Evolutionary conservation across 129 eudicot genomes (phyloP).

Genomic region (Heracleum sosnowskyi): DNA sequence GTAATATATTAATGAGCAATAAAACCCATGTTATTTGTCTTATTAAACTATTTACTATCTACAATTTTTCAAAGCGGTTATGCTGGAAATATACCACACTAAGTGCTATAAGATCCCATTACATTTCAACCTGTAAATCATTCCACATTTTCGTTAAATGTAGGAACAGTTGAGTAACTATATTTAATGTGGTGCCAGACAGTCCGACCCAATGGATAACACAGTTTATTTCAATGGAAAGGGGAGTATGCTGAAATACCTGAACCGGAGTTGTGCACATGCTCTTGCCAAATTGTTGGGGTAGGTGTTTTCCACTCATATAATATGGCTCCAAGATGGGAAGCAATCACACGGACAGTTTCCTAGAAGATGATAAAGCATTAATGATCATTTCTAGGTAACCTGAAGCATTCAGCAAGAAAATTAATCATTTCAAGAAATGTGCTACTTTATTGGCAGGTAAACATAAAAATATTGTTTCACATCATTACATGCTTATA

Average conservation of each 20-base stretch:
- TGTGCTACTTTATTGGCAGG: not conserved
- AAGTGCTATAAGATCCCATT: not conserved
- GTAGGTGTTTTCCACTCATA: slow-evolving; percentile 95
- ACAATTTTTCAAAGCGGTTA: not conserved
- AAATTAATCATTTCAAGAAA: slow-evolving; percentile 4
- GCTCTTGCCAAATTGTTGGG: slow-evolving; percentile 97
- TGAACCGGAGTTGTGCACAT: slow-evolving; percentile 58
- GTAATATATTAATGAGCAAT: not conserved
- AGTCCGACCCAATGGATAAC: not conserved
- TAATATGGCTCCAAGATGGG: slow-evolving; percentile 65
- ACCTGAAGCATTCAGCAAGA: not conserved
- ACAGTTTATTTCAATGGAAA: too few species aligned
- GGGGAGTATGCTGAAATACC: slow-evolving; percentile 28
- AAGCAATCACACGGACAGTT: slow-evolving; percentile 73
- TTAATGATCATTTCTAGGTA: slow-evolving; percentile 18
- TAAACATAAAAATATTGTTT: not conserved
- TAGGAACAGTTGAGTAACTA: not conserved
- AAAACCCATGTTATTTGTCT: not conserved
- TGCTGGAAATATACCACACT: not conserved
- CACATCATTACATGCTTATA: not conserved
- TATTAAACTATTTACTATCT: not conserved
- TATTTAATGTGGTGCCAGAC: not conserved
- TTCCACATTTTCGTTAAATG: not conserved
- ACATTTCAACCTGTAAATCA: not conserved
- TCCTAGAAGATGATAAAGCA: slow-evolving; percentile 46